phyloP scores from a whole-genome alignment of 768 basidiomycete genomes.

The Phallus indusiatus region DNA sequence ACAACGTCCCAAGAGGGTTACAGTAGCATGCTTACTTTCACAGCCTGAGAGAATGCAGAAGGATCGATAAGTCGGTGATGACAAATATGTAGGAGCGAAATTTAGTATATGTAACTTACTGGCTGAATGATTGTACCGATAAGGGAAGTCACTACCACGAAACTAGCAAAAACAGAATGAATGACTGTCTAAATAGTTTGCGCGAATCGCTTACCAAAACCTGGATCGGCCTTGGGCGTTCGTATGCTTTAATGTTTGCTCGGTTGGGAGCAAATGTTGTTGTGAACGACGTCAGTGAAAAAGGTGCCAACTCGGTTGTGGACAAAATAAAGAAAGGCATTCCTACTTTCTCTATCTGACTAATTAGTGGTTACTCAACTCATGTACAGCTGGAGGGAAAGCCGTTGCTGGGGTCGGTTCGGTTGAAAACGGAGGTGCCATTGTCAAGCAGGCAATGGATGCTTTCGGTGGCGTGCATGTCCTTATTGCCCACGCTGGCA shows the following conservation, averaged over 20 bases:
- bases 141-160: no score
- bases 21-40: no score
- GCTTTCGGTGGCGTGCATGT: constrained; percentile 84
- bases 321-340: constrained; percentile 76
- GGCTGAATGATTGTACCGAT: no score
- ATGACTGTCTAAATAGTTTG: no score
- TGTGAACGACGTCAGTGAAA: constrained; percentile 88
- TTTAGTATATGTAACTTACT: no score
- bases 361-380: not conserved
- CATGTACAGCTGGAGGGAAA: constrained; percentile 71
- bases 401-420: constrained; percentile 77
- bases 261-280: constrained; percentile 94
- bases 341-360: constrained; percentile 13
- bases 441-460: constrained; percentile 80
- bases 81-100: no score
- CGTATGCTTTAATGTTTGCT: constrained; percentile 86
- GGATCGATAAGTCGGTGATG: no score
- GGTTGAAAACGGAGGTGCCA: constrained; percentile 83
- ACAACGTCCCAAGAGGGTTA: no score
- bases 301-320: constrained; percentile 74
- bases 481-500: constrained; percentile 87
- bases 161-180: no score
- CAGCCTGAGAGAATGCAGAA: no score
- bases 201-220: no score
- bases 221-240: constrained; percentile 67